These are phyloP conservation scores for Phytophthora uliginosa DNA, from an alignment of 352 stramenopile genomes.

Conservation along the genomic window DNA sequence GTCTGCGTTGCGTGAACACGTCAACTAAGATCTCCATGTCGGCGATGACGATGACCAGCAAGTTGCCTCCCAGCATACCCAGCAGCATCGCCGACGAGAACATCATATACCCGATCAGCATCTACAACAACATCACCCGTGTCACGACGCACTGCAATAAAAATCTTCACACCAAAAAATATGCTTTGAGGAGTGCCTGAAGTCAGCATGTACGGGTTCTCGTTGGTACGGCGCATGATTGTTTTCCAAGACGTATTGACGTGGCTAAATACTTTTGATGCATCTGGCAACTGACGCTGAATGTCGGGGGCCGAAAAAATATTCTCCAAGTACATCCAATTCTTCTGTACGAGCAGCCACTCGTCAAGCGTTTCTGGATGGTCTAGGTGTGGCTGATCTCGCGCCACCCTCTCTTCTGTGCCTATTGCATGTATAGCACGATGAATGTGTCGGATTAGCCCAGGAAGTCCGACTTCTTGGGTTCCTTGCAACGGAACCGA, in stretches of 20 bases:
- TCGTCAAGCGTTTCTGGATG: conserved; percentile 92
- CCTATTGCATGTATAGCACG: too few relatives aligned
- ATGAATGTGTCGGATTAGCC: too few relatives aligned
- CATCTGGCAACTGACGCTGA: conserved; percentile 90
- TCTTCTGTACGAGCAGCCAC: conserved; percentile 91
- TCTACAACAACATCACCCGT: conserved; percentile 39
- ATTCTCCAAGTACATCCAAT: conserved; percentile 92
- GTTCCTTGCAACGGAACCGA: too few relatives aligned
- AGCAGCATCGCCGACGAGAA: conserved; percentile 91
- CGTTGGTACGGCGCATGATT: conserved; percentile 92
- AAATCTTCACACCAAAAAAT: not conserved
- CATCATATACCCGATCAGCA: conserved; percentile 92
- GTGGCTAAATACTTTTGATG: conserved; percentile 92
- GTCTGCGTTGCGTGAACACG: conserved; percentile 83
- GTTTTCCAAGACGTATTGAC: conserved; percentile 93
- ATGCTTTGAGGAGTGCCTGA: conserved; percentile 57
- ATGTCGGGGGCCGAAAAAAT: conserved; percentile 94
- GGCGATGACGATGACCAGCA: conserved; percentile 77
- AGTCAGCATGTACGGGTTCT: conserved; percentile 90
- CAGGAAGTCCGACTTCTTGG: too few relatives aligned
- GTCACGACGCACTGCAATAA: not conserved
- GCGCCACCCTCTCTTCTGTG: too few relatives aligned
- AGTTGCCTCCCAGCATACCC: conserved; percentile 87
- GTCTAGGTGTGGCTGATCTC: too few relatives aligned
- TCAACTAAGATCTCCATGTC: conserved; percentile 75